phyloP scores from a whole-genome alignment of 2,329 filamentous ascomycete genomes.

The Alternaria gansuensis region DNA sequence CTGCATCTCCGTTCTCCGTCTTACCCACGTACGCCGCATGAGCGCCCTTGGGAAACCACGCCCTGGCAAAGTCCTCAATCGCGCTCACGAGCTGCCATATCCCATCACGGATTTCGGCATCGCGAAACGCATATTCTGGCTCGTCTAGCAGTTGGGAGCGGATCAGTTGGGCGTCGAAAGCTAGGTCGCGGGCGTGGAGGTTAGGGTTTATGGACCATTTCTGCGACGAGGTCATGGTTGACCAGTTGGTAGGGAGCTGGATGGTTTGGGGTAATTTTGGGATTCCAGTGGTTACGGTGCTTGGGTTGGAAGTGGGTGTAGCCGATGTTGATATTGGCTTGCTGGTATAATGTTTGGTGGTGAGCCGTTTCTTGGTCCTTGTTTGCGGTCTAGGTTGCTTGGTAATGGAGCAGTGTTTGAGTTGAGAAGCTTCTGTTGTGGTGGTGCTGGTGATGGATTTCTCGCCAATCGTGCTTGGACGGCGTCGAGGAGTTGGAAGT shows the following conservation, averaged over 20 bases:
- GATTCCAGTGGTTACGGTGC: neutral
- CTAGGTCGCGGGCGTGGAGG: conserved; percentile 7
- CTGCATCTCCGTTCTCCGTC: neutral
- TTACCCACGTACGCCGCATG: neutral
- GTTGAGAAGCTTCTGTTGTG: neutral
- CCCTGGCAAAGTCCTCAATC: conserved; percentile 14
- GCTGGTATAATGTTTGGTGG: neutral
- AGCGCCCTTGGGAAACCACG: conserved; percentile 6
- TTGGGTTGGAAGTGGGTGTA: too few species aligned
- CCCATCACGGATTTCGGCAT: conserved; percentile 40
- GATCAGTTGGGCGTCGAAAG: neutral
- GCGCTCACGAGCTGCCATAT: conserved; percentile 27
- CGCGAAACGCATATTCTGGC: conserved; percentile 37
- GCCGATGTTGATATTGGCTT: too few species aligned
- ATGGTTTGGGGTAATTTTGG: neutral
- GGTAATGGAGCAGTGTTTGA: neutral
- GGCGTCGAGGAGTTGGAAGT: neutral
- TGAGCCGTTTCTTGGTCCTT: neutral
- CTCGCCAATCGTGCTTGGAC: too few species aligned
- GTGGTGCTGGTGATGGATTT: neutral
- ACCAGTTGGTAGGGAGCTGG: neutral
- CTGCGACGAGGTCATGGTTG: rapidly evolving
- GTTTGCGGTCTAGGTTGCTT: neutral
- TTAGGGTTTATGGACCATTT: conserved; percentile 3
- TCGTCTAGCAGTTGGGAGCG: conserved; percentile 12